A percentile compares a stretch with the other conserved stretches of the same genome.
Evolutionary conservation across 176 grass and related monocot species (phyloP).

Genomic region (Coix lacrymajobi): DNA sequence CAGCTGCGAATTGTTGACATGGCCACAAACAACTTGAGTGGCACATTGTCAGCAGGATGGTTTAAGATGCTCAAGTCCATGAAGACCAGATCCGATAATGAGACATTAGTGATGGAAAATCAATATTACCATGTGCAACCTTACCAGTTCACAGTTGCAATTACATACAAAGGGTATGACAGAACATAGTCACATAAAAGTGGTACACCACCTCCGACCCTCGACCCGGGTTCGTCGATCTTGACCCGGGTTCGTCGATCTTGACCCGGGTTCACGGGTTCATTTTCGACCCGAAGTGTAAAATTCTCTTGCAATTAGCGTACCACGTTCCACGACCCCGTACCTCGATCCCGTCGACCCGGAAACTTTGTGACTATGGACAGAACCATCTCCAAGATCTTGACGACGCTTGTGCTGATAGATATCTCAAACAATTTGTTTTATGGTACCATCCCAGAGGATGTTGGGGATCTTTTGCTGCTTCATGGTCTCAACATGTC

Average conservation of each 20-base stretch:
- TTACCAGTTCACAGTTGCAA: neutral
- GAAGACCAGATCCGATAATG: too few species aligned
- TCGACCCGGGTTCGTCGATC: too few species aligned
- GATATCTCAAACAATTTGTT: neutral
- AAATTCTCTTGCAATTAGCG: too few species aligned
- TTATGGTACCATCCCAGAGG: neutral
- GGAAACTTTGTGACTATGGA: too few species aligned
- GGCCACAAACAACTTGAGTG: slow-evolving; percentile 14
- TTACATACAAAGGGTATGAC: neutral
- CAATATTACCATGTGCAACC: neutral
- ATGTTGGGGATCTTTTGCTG: neutral
- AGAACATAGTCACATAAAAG: too few species aligned
- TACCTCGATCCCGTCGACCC: too few species aligned
- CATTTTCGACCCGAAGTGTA: too few species aligned
- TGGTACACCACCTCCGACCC: too few species aligned
- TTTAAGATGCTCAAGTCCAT: neutral
- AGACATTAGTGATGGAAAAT: too few species aligned
- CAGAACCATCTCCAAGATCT: neutral
- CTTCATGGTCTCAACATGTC: neutral
- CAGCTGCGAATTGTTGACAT: neutral
- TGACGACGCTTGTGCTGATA: neutral
- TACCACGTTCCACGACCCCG: too few species aligned
- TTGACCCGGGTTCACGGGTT: too few species aligned
- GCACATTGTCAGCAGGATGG: neutral
- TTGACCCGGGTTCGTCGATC: too few species aligned